A percentile compares a stretch with the other conserved stretches of the same genome.
phyloP scores from a whole-genome alignment of 257 asterid genomes.

The Avicennia marina region DNA sequence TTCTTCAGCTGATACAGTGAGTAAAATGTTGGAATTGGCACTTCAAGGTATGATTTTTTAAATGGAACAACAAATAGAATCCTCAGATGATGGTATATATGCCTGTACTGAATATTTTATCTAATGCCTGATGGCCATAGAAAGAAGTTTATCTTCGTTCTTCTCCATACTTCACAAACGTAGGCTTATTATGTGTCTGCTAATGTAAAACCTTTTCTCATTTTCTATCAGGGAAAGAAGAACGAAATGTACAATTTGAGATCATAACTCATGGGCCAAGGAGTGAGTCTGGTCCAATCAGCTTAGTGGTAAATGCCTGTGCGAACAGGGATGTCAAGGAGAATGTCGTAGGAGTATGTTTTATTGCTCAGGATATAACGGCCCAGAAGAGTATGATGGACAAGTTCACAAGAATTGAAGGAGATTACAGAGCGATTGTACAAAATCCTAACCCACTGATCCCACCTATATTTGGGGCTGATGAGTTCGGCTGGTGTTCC shows the following conservation, averaged over 20 bases:
- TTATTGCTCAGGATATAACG: constrained; percentile 89
- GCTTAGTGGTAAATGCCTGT: constrained; percentile 84
- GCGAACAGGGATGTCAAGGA: constrained; percentile 84
- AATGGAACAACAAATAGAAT: too few relatives aligned
- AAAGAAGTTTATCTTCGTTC: too few relatives aligned
- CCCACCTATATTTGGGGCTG: constrained; percentile 91
- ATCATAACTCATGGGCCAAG: constrained; percentile 59
- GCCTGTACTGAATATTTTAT: too few relatives aligned
- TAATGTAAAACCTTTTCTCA: background rate
- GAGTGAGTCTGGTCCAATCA: constrained; percentile 64
- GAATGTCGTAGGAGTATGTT: constrained; percentile 84
- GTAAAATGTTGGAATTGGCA: constrained; percentile 68
- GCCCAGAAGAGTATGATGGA: constrained; percentile 83
- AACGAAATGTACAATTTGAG: constrained; percentile 75
- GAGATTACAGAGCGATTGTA: constrained; percentile 81
- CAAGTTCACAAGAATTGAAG: constrained; percentile 91
- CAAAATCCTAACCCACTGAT: constrained; percentile 87
- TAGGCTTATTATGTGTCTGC: background rate
- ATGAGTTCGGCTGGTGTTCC: constrained; percentile 93
- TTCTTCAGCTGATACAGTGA: constrained; percentile 64
- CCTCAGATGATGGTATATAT: too few relatives aligned
- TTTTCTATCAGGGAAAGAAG: constrained; percentile 69
- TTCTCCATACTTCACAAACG: too few relatives aligned
- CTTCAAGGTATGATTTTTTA: constrained; percentile 51
- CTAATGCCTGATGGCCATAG: too few relatives aligned